phyloP scores from a whole-genome alignment of 768 basidiomycete genomes.

The Mycena latifolia region DNA sequence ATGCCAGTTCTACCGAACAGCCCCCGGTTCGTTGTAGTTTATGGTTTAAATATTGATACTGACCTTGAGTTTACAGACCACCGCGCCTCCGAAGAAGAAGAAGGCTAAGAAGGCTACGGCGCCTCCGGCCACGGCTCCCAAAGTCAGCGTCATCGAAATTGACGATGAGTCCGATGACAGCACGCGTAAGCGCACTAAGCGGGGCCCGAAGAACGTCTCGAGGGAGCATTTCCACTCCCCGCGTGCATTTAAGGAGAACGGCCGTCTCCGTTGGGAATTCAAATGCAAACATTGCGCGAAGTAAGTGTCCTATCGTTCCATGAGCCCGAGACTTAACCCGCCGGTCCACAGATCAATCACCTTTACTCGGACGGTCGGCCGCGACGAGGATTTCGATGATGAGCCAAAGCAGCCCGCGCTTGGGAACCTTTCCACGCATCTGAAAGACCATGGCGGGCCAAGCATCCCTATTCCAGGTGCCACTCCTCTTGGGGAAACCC shows the following conservation, averaged over 20 bases:
- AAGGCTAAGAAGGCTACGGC: background rate
- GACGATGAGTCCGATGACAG: conserved; percentile 2
- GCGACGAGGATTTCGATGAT: conserved; percentile 31
- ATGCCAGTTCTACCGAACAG: background rate
- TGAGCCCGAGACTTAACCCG: background rate
- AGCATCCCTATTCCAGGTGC: conserved; percentile 27
- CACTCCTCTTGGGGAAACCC: conserved; percentile 22
- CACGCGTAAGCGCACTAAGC: background rate
- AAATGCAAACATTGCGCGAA: conserved; percentile 8
- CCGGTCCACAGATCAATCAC: background rate
- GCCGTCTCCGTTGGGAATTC: background rate
- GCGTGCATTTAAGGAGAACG: background rate
- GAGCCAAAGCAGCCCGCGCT: conserved; percentile 39
- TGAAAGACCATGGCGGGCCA: conserved; percentile 9
- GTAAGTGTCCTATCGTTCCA: background rate
- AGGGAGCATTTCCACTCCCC: too few relatives aligned
- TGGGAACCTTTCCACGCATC: conserved; percentile 44
- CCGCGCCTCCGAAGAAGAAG: background rate
- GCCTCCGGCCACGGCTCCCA: background rate
- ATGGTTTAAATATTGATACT: background rate
- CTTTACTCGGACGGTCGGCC: conserved; percentile 19
- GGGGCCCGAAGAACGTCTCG: background rate
- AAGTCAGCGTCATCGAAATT: conserved; percentile 6
- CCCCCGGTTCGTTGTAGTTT: background rate
- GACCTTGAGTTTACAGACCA: background rate